phyloP scores from a whole-genome alignment of 805 yeast genomes.

The Grigorovia humatica region DNA sequence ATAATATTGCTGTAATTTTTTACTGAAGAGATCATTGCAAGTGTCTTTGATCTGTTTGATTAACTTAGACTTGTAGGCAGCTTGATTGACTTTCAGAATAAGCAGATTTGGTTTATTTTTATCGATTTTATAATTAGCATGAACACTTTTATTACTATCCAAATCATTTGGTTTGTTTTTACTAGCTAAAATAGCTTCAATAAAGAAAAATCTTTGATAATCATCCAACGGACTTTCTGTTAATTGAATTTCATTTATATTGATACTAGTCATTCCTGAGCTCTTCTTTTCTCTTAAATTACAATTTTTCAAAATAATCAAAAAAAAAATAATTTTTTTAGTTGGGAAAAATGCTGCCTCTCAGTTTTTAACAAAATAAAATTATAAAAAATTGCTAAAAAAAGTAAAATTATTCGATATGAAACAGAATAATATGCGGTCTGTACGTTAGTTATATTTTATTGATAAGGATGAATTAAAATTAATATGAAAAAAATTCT shows the following conservation, averaged over 20 bases:
- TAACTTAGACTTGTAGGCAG: background rate
- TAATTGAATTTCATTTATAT: slow-evolving; percentile 10
- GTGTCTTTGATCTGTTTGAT: background rate
- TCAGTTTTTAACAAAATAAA: background rate
- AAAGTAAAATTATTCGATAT: no score
- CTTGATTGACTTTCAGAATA: background rate
- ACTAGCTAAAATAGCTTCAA: slow-evolving; percentile 3
- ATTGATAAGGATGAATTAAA: no score
- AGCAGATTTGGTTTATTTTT: background rate
- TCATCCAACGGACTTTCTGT: slow-evolving; percentile 22
- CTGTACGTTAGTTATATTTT: background rate
- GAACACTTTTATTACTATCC: background rate
- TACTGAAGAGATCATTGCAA: background rate
- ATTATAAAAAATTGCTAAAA: no score
- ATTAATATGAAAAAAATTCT: no score
- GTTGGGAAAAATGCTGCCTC: background rate
- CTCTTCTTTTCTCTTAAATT: background rate
- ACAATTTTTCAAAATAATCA: background rate
- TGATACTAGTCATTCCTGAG: slow-evolving; percentile 2
- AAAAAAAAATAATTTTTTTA: no score
- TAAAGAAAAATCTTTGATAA: slow-evolving; percentile 23
- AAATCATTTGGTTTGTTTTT: slow-evolving; percentile 1
- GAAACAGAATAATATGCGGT: background rate
- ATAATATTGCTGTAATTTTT: background rate
- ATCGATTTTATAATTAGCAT: background rate